Base-by-base conservation (phyloP, 2,329 filamentous ascomycete species). In the Aspergillus neotritici region DNA sequence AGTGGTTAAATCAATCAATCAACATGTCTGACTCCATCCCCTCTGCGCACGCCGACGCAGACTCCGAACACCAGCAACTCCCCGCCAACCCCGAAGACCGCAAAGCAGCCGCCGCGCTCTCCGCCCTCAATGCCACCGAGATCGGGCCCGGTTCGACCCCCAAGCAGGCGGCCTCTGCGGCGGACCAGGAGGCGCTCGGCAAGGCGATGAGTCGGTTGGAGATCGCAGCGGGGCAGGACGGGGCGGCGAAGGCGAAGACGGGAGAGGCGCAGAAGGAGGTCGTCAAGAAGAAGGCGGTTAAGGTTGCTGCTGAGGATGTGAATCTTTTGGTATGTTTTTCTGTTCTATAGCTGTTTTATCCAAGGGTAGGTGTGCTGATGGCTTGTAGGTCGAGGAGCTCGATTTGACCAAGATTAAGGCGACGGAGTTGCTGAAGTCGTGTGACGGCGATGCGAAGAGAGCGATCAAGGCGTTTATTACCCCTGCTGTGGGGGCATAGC, bases 191-290 rank as follows among this genome's bases (percentile, higher is more conserved):
- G 51, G 72, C 71, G 0, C 53, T 75, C n/a, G 69, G 68, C 0
- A 71, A 69, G 49, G 72, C 72, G 3, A 74, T 75, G 65, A 71
- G 64, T 43, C 60, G 70, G 30, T 51, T 75, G n/a, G 71, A 75
- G 48, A 68, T 72, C 44, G 61, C 63, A 4, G 61, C 63, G 31
- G 63, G 59, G 1, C 47, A 57, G 17, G 57, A 48, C 25, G 21
- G 21, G 21, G 11, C 48, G 9, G 56, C 14, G 43, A 49, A 30
- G 48, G 60, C 53, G 33, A 45, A 48, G 35, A 39, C 47, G 11
- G 34, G 43, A 1, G 58, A 56, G 34, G 50, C 56, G 31, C 57
- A 58, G 46, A 62, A 61, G 47, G 58, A 60, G 39, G 58, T 50
- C 33, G 57, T 55, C 16, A 66, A 65, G 56, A 67, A 63, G 52